Base-by-base conservation (phyloP, 345 rosid species). In the Trapa incisa region DNA sequence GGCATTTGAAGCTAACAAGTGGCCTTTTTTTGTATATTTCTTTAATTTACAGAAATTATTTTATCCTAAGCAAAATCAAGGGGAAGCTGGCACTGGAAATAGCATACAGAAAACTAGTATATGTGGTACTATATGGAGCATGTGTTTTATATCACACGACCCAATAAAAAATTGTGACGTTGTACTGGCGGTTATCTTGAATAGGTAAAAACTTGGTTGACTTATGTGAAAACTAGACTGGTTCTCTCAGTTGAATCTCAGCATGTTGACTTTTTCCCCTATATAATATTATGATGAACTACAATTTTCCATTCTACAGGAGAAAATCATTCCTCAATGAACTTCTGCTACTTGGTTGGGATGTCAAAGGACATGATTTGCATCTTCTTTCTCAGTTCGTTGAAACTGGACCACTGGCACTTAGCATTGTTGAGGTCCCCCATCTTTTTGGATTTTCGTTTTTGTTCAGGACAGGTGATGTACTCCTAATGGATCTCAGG, bases 121-220 rank as follows among this genome's bases (percentile, higher is more conserved):
- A 73, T 72, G 80, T 75, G 97, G 99, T 72, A 86, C 97, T 73
- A 89, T 94, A 75, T 94, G 99, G 99, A 87, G 97, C 87, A 87
- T 94, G 90, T 89, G 97, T 82, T 94, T 94, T 80, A 82, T 94
- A 75, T 86, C 97, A 68, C 78, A 62, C 78, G 85, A 79, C 50
- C 72, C 85, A 74, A 79, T 74, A 79, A 80, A 83, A 81, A 89
- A 82, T 74, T 84, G 83, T 61, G 86, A 76, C 84, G 89, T 96
- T 63, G 80, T 91, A 71, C 80, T 94, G 75, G 99, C 99, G 78
- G 68, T 94, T 80, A 74, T 94, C 78, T 72, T 86, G 71, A 89
- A 85, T 84, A 91, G 99, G 99, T 94, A 89, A 70, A 22, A 83
- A 43, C 54, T 57, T 70, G 74, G 71, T 71, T 68, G 69, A 52